Evolutionary conservation across 305 asterid species (phyloP), one percentile per base, ranked within the genome.

Genomic region (Caryopteris hybrid): DNA sequence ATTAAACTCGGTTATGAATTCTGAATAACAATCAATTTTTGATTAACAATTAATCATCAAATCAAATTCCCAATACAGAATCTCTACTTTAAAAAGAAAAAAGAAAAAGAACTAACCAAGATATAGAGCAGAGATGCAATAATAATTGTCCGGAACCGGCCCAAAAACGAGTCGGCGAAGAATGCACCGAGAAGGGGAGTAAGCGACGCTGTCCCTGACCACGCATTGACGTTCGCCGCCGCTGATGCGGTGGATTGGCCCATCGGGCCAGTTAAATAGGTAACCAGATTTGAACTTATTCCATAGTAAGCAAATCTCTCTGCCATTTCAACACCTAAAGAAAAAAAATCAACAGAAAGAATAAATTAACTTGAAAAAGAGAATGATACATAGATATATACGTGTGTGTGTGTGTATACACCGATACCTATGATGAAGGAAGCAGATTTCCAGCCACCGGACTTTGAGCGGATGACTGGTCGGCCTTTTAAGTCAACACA

Each of bases 301-400:
- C 89, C 87, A 7, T 56, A 79, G 39, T 79, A 83, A 3, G 91
- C 86, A 69, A 87, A 72, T 46, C 85, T 81, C 78, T 87, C 90
- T 0, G 84, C 83, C 72, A 81, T 46, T 73, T 83, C 90, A 41
- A 81, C 84, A 7, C 68, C 82, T 74, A 17, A n/a, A 2, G 5
- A 11, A 31, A 1, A 2, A 1, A 12, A 5, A 23, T 0, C 7
- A 8, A 36, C 7, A 6, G 1, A n/a, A 14, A 16, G 9, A 41
- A 11, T n/a, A 48, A 61, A 31, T 4, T 10, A 47, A 59, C 6
- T 46, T 38, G 13, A 17, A 38, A 1, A 36, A 36, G 2, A 27
- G 1, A 8, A 21, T 3, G 0, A 3, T 2, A 33, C n/a, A n/a
- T n/a, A n/a, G n/a, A n/a, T n/a, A n/a, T n/a, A n/a, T n/a, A n/a